Evolutionary conservation across 495 filamentous ascomycete genomes (phyloP).

Genomic region (Glarea lozoyensis): DNA sequence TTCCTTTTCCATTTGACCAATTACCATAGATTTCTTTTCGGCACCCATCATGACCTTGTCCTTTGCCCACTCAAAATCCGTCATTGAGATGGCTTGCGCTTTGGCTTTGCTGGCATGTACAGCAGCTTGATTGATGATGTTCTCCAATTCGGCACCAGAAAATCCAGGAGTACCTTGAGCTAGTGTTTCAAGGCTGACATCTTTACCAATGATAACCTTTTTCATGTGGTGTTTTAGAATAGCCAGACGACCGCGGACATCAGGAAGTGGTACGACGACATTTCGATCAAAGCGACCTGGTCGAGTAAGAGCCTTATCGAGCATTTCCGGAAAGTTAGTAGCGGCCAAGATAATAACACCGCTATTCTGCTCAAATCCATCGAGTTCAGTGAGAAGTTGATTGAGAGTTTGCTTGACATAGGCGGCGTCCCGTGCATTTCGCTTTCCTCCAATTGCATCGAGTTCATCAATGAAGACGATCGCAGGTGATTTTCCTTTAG

Average conservation of each 20-base stretch:
- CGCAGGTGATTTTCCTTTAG: conserved; percentile 80
- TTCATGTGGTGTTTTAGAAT: conserved; percentile 90
- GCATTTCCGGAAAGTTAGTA: conserved; percentile 88
- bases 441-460: conserved; percentile 90
- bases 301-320: conserved; percentile 90
- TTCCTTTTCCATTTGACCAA: conserved; percentile 75
- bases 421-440: conserved; percentile 88
- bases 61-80: conserved; percentile 93
- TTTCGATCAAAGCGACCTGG: conserved; percentile 94
- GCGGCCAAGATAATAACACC: conserved; percentile 93
- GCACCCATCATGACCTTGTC: conserved; percentile 98
- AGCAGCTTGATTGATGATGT: conserved; percentile 92
- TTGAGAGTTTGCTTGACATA: conserved; percentile 97
- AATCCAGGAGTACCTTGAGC: conserved; percentile 84
- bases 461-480: conserved; percentile 99
- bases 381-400: conserved; percentile 94
- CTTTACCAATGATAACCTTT: conserved; percentile 65
- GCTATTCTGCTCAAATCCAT: conserved; percentile 89
- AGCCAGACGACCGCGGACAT: conserved; percentile 87
- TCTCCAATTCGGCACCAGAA: conserved; percentile 91
- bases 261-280: conserved; percentile 78
- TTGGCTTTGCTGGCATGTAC: conserved; percentile 81
- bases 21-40: conserved; percentile 78
- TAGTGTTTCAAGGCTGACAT: conserved; percentile 74
- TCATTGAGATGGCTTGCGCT: conserved; percentile 57